A percentile compares a stretch with the other conserved stretches of the same genome.
Conservation (phyloP, 1,139 yeast species). For the Candida sojae region DNA sequence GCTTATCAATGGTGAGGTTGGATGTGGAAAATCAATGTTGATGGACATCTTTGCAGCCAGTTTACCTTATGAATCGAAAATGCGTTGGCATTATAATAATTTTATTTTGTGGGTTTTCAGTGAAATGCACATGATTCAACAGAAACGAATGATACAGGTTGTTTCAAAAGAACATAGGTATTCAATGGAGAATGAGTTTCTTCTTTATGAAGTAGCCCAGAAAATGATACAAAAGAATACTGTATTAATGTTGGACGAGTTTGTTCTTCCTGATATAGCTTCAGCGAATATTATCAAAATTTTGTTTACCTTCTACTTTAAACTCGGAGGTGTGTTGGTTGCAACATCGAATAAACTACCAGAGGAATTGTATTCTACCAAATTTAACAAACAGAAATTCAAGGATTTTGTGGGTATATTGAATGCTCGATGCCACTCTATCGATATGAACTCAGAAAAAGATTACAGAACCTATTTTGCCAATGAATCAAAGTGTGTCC, state of each 20-base stretch:
- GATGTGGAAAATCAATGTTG: slow-evolving; percentile 74
- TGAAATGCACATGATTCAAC: slow-evolving; percentile 59
- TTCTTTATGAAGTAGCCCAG: slow-evolving; percentile 67
- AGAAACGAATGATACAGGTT: slow-evolving; percentile 33
- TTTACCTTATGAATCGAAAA: slow-evolving; percentile 62
- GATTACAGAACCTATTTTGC: slow-evolving; percentile 57
- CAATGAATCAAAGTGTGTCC: slow-evolving; percentile 20
- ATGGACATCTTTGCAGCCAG: slow-evolving; percentile 72
- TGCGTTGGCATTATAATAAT: slow-evolving; percentile 71
- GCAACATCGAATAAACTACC: slow-evolving; percentile 75
- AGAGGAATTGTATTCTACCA: slow-evolving; percentile 66
- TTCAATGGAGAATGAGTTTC: slow-evolving; percentile 62
- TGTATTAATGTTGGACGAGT: slow-evolving; percentile 66
- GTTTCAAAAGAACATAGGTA: slow-evolving; percentile 26
- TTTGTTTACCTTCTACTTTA: slow-evolving; percentile 67
- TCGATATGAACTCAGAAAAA: slow-evolving; percentile 59
- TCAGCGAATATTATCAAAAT: slow-evolving; percentile 69
- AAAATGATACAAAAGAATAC: slow-evolving; percentile 62
- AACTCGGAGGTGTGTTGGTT: slow-evolving; percentile 70
- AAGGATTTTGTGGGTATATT: slow-evolving; percentile 57
- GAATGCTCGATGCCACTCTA: slow-evolving; percentile 59
- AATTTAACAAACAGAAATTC: slow-evolving; percentile 60
- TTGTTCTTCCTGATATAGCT: slow-evolving; percentile 73
- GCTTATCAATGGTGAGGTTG: slow-evolving; percentile 71
- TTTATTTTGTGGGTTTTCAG: slow-evolving; percentile 69